phyloP scores from a whole-genome alignment of 345 rosid genomes.

The Salix purpurea region DNA sequence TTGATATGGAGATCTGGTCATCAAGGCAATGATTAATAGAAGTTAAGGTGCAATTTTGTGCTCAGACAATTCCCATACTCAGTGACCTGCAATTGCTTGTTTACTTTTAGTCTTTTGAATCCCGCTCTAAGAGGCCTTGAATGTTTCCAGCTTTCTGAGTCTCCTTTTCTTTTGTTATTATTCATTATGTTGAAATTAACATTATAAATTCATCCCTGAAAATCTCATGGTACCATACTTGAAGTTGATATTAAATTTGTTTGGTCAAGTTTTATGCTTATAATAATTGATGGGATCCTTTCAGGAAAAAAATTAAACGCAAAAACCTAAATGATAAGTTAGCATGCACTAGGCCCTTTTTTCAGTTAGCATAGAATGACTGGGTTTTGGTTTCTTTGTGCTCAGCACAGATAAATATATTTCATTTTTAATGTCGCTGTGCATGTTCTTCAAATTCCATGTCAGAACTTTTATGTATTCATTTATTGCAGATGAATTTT shows the following conservation, averaged over 20 bases:
- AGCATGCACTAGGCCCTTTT: neutral
- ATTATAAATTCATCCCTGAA: neutral
- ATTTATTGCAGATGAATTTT: conserved; percentile 72
- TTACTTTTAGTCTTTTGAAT: neutral
- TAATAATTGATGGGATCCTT: neutral
- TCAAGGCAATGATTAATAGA: neutral
- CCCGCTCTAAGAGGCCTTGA: neutral
- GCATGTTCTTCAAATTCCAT: neutral
- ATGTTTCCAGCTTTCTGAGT: neutral
- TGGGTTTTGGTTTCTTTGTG: neutral
- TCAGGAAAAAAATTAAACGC: neutral
- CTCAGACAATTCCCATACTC: neutral
- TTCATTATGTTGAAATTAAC: neutral
- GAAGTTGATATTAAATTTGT: neutral
- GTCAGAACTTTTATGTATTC: neutral
- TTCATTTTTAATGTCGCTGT: neutral
- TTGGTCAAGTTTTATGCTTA: neutral
- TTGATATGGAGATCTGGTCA: neutral
- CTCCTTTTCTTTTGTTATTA: neutral
- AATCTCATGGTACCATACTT: neutral
- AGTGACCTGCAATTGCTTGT: neutral
- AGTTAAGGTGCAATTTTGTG: neutral
- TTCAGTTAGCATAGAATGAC: neutral
- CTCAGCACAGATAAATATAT: neutral
- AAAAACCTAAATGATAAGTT: neutral